Evolutionary conservation across 345 rosid genomes (phyloP).

Genomic region (Kernera saxatilis): DNA sequence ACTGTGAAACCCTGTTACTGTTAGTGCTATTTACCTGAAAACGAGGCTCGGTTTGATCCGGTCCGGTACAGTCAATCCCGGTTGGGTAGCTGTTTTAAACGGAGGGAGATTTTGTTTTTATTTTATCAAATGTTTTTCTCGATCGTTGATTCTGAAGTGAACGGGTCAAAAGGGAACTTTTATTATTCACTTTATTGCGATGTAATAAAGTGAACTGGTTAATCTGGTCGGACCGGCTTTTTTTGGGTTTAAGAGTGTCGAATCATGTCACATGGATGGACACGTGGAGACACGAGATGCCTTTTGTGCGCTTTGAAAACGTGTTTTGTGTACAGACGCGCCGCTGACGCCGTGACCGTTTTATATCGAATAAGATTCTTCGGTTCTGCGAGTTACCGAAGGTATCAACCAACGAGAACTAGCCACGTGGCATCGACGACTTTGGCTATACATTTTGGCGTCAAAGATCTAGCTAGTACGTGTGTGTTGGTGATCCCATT

Average conservation of each 20-base stretch:
- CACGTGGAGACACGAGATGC: constrained; percentile 1
- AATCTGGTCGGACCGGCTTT: constrained; percentile 19
- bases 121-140: neutral
- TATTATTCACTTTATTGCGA: neutral
- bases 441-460: too few species aligned
- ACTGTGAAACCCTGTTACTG: constrained; percentile 24
- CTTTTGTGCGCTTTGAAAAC: neutral
- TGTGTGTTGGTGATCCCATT: too few species aligned
- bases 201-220: neutral
- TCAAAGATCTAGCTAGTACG: too few species aligned
- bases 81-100: neutral
- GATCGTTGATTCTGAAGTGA: neutral
- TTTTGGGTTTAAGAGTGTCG: neutral
- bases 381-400: constrained; percentile 18
- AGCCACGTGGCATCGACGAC: neutral
- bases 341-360: constrained; percentile 4
- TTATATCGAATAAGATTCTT: constrained; percentile 30
- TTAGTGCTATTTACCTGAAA: neutral
- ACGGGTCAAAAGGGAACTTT: neutral
- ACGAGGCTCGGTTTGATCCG: neutral
- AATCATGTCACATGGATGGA: constrained; percentile 7
- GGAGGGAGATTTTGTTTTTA: neutral
- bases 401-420: neutral
- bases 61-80: neutral
- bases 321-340: neutral